A percentile compares a stretch with the other conserved stretches of the same genome.
Evolutionary conservation across 768 basidiomycete species (phyloP).

Genomic region (Mycena olivaceomarginata): DNA sequence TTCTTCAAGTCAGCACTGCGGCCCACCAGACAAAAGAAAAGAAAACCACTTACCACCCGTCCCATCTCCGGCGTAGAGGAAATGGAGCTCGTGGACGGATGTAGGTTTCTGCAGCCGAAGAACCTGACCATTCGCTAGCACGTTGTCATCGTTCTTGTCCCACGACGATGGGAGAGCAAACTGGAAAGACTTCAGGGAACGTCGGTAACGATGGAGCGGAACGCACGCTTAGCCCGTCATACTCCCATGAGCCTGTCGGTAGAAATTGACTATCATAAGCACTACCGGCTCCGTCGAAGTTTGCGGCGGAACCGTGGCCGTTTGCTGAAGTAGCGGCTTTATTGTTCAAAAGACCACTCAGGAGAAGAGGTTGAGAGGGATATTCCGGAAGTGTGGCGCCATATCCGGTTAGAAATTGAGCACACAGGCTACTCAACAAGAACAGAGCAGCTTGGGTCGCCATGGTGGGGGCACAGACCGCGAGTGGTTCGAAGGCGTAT

Average conservation of each 20-base stretch:
- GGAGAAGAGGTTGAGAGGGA: conserved; percentile 54
- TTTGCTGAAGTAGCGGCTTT: conserved; percentile 62
- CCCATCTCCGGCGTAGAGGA: conserved; percentile 68
- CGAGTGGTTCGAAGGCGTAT: not conserved
- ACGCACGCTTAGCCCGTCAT: conserved; percentile 63
- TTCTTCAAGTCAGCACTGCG: conserved; percentile 32
- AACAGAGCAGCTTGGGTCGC: conserved; percentile 1
- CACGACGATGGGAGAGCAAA: conserved; percentile 65
- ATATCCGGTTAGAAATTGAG: conserved; percentile 19
- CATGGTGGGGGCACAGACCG: conserved; percentile 27
- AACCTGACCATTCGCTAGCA: conserved; percentile 65
- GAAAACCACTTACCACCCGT: conserved; percentile 51
- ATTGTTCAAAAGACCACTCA: conserved; percentile 60
- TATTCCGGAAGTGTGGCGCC: conserved; percentile 45
- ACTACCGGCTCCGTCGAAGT: conserved; percentile 62
- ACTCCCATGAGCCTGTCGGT: conserved; percentile 60
- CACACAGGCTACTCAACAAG: conserved; percentile 27
- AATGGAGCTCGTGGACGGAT: conserved; percentile 67
- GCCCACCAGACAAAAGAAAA: no score
- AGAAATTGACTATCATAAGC: conserved; percentile 65
- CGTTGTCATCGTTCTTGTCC: conserved; percentile 65
- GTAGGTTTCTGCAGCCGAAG: conserved; percentile 56
- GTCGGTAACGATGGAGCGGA: not conserved
- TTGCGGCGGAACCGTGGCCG: conserved; percentile 52
- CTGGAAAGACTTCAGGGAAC: conserved; percentile 47